A percentile compares a stretch with the other conserved stretches of the same genome.
phyloP scores from a whole-genome alignment of 2,329 filamentous ascomycete species.

The Trichophyton mentagrophytes region DNA sequence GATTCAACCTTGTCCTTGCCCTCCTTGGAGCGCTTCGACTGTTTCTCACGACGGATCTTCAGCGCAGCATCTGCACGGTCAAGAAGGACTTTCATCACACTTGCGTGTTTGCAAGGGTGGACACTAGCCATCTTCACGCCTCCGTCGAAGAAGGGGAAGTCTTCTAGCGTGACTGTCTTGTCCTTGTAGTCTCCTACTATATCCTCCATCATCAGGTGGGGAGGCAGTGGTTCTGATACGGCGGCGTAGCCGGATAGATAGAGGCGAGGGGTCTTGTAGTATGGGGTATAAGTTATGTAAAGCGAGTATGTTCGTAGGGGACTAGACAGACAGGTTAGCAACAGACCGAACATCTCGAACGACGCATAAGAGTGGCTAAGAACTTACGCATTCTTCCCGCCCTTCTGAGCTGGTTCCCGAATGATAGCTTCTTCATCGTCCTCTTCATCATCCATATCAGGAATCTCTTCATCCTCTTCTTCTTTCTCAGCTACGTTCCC shows the following conservation, averaged over 20 bases:
- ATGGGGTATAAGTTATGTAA: conserved; percentile 95
- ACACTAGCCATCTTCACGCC: conserved; percentile 92
- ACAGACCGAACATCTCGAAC: neutral
- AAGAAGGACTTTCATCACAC: conserved; percentile 94
- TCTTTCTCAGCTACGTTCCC: conserved; percentile 70
- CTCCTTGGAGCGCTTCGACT: conserved; percentile 46
- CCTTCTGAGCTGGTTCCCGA: conserved; percentile 47
- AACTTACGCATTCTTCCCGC: conserved; percentile 43
- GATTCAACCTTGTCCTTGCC: conserved; percentile 37
- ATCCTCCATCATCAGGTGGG: conserved; percentile 86
- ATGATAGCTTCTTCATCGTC: conserved; percentile 94
- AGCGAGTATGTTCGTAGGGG: conserved; percentile 88
- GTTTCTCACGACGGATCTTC: conserved; percentile 74
- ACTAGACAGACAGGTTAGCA: conserved; percentile 33
- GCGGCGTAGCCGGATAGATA: conserved; percentile 85
- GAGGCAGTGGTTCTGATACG: conserved; percentile 66
- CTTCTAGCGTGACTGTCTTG: conserved; percentile 95
- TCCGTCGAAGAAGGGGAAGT: conserved; percentile 88
- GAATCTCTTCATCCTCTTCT: conserved; percentile 68
- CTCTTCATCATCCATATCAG: conserved; percentile 96
- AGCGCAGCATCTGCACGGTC: conserved; percentile 89
- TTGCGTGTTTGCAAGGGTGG: conserved; percentile 92
- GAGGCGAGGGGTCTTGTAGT: conserved; percentile 88
- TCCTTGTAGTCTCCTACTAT: conserved; percentile 95
- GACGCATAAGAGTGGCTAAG: conserved; percentile 10